These are phyloP conservation scores for Tulasnella sp. DNA, from an alignment of 768 basidiomycete species.

Conservation along the genomic window DNA sequence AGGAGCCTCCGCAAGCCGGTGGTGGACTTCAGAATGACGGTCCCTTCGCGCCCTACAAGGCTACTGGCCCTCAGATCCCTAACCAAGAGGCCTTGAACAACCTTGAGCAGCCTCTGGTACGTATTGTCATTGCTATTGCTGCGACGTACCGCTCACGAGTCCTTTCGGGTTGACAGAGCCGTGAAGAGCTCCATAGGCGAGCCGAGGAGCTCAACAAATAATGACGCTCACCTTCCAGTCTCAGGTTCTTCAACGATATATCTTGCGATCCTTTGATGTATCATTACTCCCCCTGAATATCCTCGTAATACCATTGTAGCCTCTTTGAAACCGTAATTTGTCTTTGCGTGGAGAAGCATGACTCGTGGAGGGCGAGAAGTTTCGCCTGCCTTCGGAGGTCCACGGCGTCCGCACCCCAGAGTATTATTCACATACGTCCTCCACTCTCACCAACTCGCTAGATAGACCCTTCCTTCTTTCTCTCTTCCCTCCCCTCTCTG, in stretches of 20 bases:
- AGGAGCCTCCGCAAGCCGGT: slow-evolving; percentile 5
- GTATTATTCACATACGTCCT: background rate
- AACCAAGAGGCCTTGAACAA: background rate
- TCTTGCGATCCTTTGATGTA: background rate
- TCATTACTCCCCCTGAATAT: background rate
- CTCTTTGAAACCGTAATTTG: background rate
- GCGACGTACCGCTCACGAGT: background rate
- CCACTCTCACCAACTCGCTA: background rate
- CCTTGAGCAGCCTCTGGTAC: background rate
- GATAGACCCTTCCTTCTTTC: too few relatives aligned
- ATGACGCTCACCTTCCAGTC: background rate
- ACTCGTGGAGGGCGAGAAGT: background rate
- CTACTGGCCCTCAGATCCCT: background rate
- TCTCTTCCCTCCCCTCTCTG: background rate
- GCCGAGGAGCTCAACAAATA: slow-evolving; percentile 6
- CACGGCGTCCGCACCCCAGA: background rate
- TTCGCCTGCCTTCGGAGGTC: background rate
- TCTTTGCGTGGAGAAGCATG: background rate
- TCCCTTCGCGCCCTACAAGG: slow-evolving; percentile 1
- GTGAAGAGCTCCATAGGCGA: slow-evolving; percentile 4
- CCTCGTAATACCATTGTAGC: background rate
- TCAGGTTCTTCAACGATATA: background rate
- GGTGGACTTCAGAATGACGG: slow-evolving; percentile 8
- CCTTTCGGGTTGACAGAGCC: background rate
- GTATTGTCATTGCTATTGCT: background rate